Evolutionary conservation across 257 asterid genomes (phyloP).

Genomic region (Przewalskia tangutica): DNA sequence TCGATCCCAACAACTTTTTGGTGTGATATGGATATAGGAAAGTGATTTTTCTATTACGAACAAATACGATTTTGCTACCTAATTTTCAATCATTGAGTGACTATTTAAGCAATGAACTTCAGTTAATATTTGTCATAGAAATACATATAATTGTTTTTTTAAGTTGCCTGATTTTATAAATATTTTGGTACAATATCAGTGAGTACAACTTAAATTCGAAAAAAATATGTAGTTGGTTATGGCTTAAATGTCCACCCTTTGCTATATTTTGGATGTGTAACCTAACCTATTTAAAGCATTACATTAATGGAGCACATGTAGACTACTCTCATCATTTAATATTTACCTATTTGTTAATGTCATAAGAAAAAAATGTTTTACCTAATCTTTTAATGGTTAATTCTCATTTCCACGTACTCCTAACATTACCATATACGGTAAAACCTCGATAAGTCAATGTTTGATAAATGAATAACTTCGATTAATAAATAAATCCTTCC

Average conservation of each 20-base stretch:
- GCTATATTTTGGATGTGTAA: neutral
- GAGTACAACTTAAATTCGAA: neutral
- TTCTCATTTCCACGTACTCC: neutral
- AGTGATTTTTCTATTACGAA: neutral
- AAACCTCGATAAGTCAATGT: no score
- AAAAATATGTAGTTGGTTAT: neutral
- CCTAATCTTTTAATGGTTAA: neutral
- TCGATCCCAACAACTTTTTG: no score
- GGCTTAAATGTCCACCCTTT: neutral
- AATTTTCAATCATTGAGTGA: no score
- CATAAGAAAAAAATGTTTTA: neutral
- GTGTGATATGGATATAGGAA: no score
- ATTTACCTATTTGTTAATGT: neutral
- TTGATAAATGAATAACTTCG: no score
- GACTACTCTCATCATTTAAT: neutral
- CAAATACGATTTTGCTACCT: no score
- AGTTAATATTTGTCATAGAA: neutral
- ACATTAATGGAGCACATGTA: neutral
- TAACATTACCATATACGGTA: no score
- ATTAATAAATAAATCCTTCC: no score
- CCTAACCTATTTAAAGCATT: neutral
- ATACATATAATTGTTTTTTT: neutral
- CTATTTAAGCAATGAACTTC: no score
- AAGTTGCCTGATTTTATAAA: neutral
- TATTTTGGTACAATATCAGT: neutral